Evolutionary conservation across 371 early-diverging fungal species (phyloP), one percentile per base, ranked within the genome.

Genomic region (Zancudomyces culisetae): DNA sequence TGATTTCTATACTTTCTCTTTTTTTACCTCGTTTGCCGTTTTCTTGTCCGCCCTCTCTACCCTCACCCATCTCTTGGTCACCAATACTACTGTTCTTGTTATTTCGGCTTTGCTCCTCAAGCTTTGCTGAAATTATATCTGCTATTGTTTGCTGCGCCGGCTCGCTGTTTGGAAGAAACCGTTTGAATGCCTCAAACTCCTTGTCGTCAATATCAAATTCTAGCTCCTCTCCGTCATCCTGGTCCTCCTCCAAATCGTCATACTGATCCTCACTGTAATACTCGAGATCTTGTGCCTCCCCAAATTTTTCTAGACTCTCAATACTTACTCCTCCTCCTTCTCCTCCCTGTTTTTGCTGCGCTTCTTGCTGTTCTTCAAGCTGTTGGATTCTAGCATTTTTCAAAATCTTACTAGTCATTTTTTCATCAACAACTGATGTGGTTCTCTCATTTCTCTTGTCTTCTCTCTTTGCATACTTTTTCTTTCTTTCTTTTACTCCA

Each of bases 61-160:
- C 35, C 10, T 35, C 35, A 6, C 35, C 35, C 58, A 2, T 23
- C 41, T 41, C n/a, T 35, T 35, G 6, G 15, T 15, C 15, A 10
- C 35, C 35, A 35, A 15, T 15, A 49, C 18, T 59, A 55, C 19
- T 21, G 58, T 82, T 78, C 61, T 78, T 78, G n/a, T n/a, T n/a
- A n/a, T n/a, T n/a, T n/a, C n/a, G n/a, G n/a, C n/a, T n/a, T n/a
- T n/a, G n/a, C 52, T 77, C 79, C 53, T 83, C 73, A 56, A 93
- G 89, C 70, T 92, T 92, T 53, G 80, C 80, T 86, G 90, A 85
- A 64, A 96, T 91, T 41, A 92, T 62, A 63, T 96, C 94, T 2
- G 97, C 89, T 49, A 96, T 74, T 23, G 82, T 89, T 59, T 79
- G 74, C 54, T 85, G 81, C 59, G 85, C 77, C 50, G 64, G 71